phyloP scores from a whole-genome alignment of 106 monocot genomes.

The Triglochin maritima region DNA sequence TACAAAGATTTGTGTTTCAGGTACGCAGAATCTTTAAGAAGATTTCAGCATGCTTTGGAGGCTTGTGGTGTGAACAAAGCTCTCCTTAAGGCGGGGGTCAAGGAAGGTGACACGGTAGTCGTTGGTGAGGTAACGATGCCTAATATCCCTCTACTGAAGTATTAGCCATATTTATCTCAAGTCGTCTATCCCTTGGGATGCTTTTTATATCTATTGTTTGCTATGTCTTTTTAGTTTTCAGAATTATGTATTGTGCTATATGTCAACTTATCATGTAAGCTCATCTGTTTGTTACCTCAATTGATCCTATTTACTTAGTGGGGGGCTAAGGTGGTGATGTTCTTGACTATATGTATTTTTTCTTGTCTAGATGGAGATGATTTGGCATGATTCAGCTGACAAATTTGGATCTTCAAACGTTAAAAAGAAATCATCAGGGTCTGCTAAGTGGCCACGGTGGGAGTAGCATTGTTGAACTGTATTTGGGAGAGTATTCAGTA shows the following conservation, averaged over 20 bases:
- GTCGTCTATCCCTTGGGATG: too few species aligned
- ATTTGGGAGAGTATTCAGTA: too few species aligned
- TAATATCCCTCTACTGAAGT: not conserved
- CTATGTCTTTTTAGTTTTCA: not conserved
- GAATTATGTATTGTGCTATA: too few species aligned
- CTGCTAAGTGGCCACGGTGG: conserved; percentile 44
- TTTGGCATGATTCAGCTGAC: conserved; percentile 61
- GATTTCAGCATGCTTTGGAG: conserved; percentile 93
- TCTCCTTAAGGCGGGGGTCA: conserved; percentile 71
- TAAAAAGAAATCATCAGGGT: conserved; percentile 24
- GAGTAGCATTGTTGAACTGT: too few species aligned
- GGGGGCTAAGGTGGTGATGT: not conserved
- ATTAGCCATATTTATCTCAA: not conserved
- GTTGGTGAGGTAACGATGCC: conserved; percentile 61
- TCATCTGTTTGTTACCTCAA: not conserved
- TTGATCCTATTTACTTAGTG: not conserved
- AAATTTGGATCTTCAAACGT: conserved; percentile 17
- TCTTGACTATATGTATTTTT: not conserved
- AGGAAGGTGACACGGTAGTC: conserved; percentile 94
- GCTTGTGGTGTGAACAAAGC: conserved; percentile 97
- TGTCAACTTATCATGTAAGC: not conserved
- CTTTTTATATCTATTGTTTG: too few species aligned
- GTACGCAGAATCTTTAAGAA: conserved; percentile 80
- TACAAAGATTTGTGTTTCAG: conserved; percentile 16
- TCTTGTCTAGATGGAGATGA: conserved; percentile 76